Evolutionary conservation across 2,329 filamentous ascomycete genomes (phyloP).

Genomic region (Lithohypha guttulata): DNA sequence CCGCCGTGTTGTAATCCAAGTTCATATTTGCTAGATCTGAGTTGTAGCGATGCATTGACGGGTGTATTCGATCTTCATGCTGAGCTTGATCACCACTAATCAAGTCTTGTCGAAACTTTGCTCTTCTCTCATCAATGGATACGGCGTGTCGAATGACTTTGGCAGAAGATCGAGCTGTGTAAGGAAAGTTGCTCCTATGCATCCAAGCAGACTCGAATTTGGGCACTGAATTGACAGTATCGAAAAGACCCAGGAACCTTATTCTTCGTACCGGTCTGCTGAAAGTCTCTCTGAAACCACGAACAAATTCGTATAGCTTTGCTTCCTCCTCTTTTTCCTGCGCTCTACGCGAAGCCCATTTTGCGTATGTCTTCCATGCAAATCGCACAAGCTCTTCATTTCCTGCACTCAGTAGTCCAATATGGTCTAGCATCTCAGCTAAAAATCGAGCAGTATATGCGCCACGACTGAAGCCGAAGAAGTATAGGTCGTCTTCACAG

Average conservation of each 20-base stretch:
- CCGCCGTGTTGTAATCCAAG: no score
- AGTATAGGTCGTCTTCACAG: constrained; percentile 50
- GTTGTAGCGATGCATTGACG: constrained; percentile 10
- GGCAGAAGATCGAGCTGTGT: constrained; percentile 43
- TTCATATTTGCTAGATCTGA: constrained; percentile 10
- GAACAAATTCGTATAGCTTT: constrained; percentile 65
- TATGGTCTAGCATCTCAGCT: constrained; percentile 75
- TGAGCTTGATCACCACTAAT: constrained; percentile 34
- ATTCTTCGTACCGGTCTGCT: constrained; percentile 63
- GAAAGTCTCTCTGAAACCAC: constrained; percentile 70
- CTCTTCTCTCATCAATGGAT: constrained; percentile 46
- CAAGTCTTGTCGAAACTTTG: constrained; percentile 48
- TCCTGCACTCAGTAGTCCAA: constrained; percentile 66
- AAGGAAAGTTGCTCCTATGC: constrained; percentile 65
- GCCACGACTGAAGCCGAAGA: constrained; percentile 65
- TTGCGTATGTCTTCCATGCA: constrained; percentile 70
- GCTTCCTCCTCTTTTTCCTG: constrained; percentile 36
- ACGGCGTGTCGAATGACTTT: constrained; percentile 48
- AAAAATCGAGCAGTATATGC: constrained; percentile 65
- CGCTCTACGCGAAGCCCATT: constrained; percentile 47
- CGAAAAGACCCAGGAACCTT: constrained; percentile 67
- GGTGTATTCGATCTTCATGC: constrained; percentile 1
- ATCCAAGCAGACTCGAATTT: constrained; percentile 62
- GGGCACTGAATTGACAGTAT: constrained; percentile 72
- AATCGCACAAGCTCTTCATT: constrained; percentile 80